Conservation (phyloP, 805 yeast species). For the Schwanniomyces pseudopolymorphus region DNA sequence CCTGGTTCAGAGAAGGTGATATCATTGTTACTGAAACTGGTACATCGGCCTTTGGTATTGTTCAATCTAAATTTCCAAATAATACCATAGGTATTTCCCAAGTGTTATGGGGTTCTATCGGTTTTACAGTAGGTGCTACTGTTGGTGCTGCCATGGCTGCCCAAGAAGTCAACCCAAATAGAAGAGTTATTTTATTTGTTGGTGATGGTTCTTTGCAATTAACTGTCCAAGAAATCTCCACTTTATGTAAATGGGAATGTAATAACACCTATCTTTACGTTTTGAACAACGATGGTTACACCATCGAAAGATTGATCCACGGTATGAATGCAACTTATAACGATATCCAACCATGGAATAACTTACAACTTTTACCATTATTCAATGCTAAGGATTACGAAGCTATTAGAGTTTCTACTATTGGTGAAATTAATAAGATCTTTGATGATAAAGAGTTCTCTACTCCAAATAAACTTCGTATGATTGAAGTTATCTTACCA, state of each 20-base stretch:
- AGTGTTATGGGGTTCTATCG: conserved; percentile 72
- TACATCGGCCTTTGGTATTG: conserved; percentile 67
- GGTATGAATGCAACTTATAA: conserved; percentile 62
- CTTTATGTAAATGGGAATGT: conserved; percentile 57
- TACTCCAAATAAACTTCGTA: conserved; percentile 54
- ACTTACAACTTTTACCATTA: conserved; percentile 49
- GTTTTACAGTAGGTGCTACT: conserved; percentile 62
- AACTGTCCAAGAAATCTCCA: conserved; percentile 68
- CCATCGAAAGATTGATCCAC: conserved; percentile 69
- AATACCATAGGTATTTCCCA: conserved; percentile 62
- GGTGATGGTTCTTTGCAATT: conserved; percentile 74
- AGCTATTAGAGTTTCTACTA: conserved; percentile 47
- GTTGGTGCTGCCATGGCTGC: conserved; percentile 65
- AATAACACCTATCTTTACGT: conserved; percentile 63
- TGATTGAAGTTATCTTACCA: conserved; percentile 63
- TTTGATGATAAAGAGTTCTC: conserved; percentile 46
- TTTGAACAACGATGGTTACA: conserved; percentile 67
- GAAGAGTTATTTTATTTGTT: conserved; percentile 60
- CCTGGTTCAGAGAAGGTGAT: conserved; percentile 61
- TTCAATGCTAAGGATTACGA: conserved; percentile 60
- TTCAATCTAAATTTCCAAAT: conserved; percentile 59
- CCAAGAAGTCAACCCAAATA: conserved; percentile 53
- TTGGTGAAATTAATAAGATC: conserved; percentile 53
- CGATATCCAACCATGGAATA: conserved; percentile 64
- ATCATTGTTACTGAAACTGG: conserved; percentile 67